Conservation (phyloP, 169 alveolate genomes). For the Perkinsus olseni region DNA sequence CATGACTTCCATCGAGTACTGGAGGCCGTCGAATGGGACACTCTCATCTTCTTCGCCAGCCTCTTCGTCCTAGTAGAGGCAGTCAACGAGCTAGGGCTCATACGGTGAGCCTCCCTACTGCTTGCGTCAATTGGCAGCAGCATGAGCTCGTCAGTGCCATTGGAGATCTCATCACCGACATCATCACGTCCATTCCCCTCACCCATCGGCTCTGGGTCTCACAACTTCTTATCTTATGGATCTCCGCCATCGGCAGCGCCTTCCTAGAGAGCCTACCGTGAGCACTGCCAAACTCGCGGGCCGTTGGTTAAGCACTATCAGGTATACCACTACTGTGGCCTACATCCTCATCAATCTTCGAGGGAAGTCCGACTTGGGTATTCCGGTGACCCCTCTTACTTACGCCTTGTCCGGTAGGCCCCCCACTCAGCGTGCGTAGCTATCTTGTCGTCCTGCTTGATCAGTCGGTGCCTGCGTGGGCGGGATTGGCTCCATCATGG, state of each 20-base stretch:
- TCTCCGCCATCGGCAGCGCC: constrained; percentile 1
- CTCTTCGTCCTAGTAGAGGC: constrained; percentile 8
- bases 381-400: neutral
- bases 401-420: neutral
- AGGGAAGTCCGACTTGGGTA: neutral
- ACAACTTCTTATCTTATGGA: constrained; percentile 1
- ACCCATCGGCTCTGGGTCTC: neutral
- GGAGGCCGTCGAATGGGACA: constrained; percentile 12
- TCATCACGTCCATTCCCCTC: neutral
- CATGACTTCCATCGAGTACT: constrained; percentile 4
- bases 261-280: constrained; percentile 6
- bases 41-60: constrained; percentile 1
- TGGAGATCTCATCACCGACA: neutral
- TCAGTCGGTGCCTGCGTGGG: constrained; percentile 10
- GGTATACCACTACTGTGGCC: constrained; percentile 1
- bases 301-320: neutral
- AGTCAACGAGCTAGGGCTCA: neutral
- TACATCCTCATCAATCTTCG: neutral
- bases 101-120: neutral
- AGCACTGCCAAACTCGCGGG: too few species aligned
- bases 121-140: neutral
- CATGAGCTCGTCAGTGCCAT: neutral
- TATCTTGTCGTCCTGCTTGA: neutral
- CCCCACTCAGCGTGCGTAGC: too few species aligned
- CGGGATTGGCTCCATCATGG: constrained; percentile 8